These are phyloP conservation scores for Boletellus ananiceps DNA, from an alignment of 768 basidiomycete species.

Conservation along the genomic window DNA sequence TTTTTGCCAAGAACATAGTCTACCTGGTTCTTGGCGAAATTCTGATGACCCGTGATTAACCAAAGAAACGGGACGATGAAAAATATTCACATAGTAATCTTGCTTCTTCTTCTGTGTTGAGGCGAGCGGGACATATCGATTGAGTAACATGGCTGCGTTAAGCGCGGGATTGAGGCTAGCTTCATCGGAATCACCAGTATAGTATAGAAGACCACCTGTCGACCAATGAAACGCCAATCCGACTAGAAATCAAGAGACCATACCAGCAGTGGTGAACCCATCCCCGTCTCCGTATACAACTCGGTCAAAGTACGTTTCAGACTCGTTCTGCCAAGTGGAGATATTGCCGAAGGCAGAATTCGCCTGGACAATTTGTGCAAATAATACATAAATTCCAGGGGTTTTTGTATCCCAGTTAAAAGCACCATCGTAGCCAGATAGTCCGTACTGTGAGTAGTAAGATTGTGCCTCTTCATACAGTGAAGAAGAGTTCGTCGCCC, in stretches of 20 bases:
- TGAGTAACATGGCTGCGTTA: conserved; percentile 81
- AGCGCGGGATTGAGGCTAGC: conserved; percentile 83
- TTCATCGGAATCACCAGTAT: conserved; percentile 75
- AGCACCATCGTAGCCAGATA: conserved; percentile 49
- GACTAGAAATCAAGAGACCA: conserved; percentile 9
- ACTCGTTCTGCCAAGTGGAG: conserved; percentile 60
- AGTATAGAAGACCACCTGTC: conserved; percentile 76
- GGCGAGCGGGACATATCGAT: conserved; percentile 71
- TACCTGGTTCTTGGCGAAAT: conserved; percentile 71
- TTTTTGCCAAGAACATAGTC: conserved; percentile 85
- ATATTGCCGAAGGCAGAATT: conserved; percentile 54
- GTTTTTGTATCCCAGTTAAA: conserved; percentile 91
- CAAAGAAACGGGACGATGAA: neutral
- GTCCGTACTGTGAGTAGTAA: conserved; percentile 53
- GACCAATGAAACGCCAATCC: neutral
- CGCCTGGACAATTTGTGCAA: conserved; percentile 65
- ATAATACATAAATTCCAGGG: conserved; percentile 71
- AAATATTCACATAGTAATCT: conserved; percentile 52
- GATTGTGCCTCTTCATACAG: conserved; percentile 60
- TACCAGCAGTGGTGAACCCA: conserved; percentile 61
- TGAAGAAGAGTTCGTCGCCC: conserved; percentile 58
- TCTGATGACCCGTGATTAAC: conserved; percentile 35
- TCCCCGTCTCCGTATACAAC: conserved; percentile 56
- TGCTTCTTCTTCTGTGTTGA: conserved; percentile 52
- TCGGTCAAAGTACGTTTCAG: conserved; percentile 72